These are phyloP conservation scores for Paramecium tetraurelia DNA, from an alignment of 73 alveolate genomes.

Conservation along the genomic window DNA sequence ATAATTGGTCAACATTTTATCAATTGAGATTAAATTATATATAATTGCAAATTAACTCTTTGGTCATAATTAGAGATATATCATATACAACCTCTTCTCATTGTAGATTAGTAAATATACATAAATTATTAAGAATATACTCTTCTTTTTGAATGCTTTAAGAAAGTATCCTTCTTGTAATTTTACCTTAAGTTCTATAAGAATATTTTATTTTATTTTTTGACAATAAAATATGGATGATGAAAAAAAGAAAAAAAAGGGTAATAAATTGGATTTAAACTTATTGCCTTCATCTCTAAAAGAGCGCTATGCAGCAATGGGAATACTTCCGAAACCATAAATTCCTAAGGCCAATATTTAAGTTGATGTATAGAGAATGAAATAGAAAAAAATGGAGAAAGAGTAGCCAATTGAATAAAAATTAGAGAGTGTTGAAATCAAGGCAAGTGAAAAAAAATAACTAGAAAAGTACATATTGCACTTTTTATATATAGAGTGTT, in stretches of 20 bases:
- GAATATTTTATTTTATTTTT: background rate
- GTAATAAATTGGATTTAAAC: background rate
- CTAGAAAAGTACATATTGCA: constrained; percentile 30
- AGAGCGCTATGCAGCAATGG: constrained; percentile 45
- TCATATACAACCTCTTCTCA: background rate
- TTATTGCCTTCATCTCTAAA: constrained; percentile 33
- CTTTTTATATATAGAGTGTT: constrained; percentile 16
- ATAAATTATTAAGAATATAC: too few species aligned
- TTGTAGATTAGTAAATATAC: background rate
- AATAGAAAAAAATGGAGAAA: constrained; percentile 58
- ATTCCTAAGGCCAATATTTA: background rate
- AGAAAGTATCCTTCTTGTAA: background rate
- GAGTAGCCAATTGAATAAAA: constrained; percentile 57
- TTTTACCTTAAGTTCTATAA: background rate
- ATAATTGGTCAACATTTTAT: background rate
- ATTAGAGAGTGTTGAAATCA: constrained; percentile 51
- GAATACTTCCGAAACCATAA: constrained; percentile 40
- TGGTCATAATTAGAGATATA: background rate
- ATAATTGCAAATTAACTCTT: background rate
- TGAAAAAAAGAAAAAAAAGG: constrained; percentile 4
- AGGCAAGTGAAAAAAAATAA: constrained; percentile 46
- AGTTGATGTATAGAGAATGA: constrained; percentile 59
- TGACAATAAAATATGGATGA: constrained; percentile 4
- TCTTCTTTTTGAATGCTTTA: background rate
- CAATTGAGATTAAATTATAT: background rate